These are phyloP conservation scores for Petasospora fabianii DNA, from an alignment of 1,139 yeast species.

Conservation along the genomic window DNA sequence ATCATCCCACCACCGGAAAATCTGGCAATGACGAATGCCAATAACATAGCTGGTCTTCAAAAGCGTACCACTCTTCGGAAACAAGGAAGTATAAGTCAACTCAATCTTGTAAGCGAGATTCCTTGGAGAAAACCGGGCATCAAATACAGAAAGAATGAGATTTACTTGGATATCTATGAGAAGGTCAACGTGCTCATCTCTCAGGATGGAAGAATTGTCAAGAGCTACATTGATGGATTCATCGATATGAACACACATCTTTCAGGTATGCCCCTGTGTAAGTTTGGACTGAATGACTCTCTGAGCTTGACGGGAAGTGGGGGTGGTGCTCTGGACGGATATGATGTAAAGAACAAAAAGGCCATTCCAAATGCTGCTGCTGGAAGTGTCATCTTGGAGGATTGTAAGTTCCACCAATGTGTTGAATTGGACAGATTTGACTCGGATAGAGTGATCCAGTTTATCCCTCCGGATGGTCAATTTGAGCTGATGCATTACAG, in stretches of 20 bases:
- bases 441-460: constrained; percentile 60
- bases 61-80: not conserved
- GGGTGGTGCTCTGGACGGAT: constrained; percentile 18
- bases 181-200: constrained; percentile 66
- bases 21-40: not conserved
- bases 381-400: constrained; percentile 59
- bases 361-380: constrained; percentile 40
- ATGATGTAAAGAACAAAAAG: constrained; percentile 29
- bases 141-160: constrained; percentile 79
- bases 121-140: constrained; percentile 76
- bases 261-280: constrained; percentile 71
- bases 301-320: constrained; percentile 16
- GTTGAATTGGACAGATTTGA: constrained; percentile 72
- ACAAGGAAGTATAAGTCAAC: not conserved
- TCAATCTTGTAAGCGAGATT: constrained; percentile 27
- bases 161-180: constrained; percentile 74
- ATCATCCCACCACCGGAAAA: constrained; percentile 27
- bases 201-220: constrained; percentile 55
- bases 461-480: constrained; percentile 89
- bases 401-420: constrained; percentile 87
- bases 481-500: constrained; percentile 84
- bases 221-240: constrained; percentile 75
- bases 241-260: constrained; percentile 70
- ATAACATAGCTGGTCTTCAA: not conserved
- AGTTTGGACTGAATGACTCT: constrained; percentile 56